These are phyloP conservation scores for Primulina eburnea DNA, from an alignment of 257 asterid species.

Conservation along the genomic window DNA sequence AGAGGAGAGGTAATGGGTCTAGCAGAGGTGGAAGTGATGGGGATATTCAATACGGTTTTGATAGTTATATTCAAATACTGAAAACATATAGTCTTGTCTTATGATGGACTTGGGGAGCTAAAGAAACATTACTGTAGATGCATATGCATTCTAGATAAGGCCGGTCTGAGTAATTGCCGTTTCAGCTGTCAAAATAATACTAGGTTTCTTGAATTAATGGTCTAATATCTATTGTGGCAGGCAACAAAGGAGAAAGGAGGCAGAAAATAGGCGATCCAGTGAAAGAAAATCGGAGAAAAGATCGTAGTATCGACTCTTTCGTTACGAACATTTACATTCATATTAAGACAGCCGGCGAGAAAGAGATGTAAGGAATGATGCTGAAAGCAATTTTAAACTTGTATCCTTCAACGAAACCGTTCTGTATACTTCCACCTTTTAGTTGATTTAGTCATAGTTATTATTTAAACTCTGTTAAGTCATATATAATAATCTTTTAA, in stretches of 20 bases:
- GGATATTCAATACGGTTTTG: no score
- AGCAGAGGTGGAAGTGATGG: no score
- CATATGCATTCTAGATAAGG: neutral
- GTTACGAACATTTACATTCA: conserved; percentile 4
- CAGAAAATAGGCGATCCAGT: conserved; percentile 50
- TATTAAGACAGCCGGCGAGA: neutral
- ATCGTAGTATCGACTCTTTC: conserved; percentile 26
- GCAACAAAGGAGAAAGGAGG: conserved; percentile 60
- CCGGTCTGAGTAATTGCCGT: neutral
- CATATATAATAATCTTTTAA: no score
- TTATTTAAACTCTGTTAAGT: no score
- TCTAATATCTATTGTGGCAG: conserved; percentile 31
- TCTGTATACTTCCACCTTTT: conserved; percentile 11
- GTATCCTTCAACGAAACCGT: neutral
- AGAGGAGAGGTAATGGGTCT: no score
- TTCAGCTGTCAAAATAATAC: neutral
- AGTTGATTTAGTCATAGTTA: neutral
- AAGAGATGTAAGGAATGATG: conserved; percentile 14
- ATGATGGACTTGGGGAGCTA: conserved; percentile 3
- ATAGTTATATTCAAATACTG: no score
- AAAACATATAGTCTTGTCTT: neutral
- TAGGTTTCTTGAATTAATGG: conserved; percentile 11
- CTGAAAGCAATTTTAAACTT: conserved; percentile 4
- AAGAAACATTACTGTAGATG: neutral
- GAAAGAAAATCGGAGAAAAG: conserved; percentile 50